Percentiles rank a stretch among this genome's conserved stretches.
phyloP scores from a whole-genome alignment of 2,329 filamentous ascomycete genomes.

The Arthroderma sp. region DNA sequence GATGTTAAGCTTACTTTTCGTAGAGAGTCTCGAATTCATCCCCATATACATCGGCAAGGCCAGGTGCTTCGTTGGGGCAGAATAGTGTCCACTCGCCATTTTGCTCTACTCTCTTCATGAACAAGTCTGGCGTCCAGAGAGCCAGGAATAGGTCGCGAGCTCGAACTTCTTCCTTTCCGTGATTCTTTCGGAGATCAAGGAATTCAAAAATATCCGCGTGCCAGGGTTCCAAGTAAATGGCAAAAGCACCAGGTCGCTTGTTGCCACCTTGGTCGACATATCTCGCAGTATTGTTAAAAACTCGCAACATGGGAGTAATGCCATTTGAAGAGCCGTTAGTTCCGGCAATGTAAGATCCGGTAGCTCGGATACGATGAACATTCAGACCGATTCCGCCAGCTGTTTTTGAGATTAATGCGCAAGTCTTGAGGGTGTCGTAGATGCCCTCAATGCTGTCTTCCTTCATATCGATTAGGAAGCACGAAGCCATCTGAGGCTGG shows the following conservation, averaged over 20 bases:
- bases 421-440: slow-evolving; percentile 97
- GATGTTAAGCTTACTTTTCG: slow-evolving; percentile 38
- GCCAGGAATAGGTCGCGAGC: slow-evolving; percentile 96
- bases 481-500: slow-evolving; percentile 86
- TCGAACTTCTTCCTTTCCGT: slow-evolving; percentile 95
- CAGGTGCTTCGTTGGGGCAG: slow-evolving; percentile 93
- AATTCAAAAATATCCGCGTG: slow-evolving; percentile 96
- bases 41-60: slow-evolving; percentile 89
- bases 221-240: slow-evolving; percentile 98
- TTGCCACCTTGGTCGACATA: slow-evolving; percentile 99
- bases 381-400: slow-evolving; percentile 96
- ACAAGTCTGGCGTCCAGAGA: slow-evolving; percentile 95
- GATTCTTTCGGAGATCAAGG: slow-evolving; percentile 96
- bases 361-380: slow-evolving; percentile 90
- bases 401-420: slow-evolving; percentile 99
- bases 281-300: slow-evolving; percentile 98
- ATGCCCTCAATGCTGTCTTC: slow-evolving; percentile 98
- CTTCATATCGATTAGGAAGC: slow-evolving; percentile 99
- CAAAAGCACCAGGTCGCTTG: slow-evolving; percentile 96
- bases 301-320: slow-evolving; percentile 91
- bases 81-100: slow-evolving; percentile 96
- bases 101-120: slow-evolving; percentile 98
- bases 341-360: slow-evolving; percentile 93
- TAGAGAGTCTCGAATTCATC: slow-evolving; percentile 95
- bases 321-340: slow-evolving; percentile 98